These are phyloP conservation scores for Fremontodendron californicum DNA, from an alignment of 345 rosid genomes.

Conservation along the genomic window DNA sequence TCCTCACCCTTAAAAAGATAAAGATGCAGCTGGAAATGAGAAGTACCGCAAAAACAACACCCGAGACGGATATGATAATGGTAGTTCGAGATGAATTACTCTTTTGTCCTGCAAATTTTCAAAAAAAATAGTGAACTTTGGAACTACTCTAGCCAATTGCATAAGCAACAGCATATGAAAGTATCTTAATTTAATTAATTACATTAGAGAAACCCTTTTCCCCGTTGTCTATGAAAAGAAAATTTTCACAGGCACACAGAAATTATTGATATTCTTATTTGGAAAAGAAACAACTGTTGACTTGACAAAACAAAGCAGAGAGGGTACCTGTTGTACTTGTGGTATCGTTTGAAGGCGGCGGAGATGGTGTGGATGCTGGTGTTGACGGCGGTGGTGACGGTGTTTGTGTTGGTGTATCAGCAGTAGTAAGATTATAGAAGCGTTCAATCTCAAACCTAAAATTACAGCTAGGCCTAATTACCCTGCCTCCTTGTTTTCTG, in stretches of 20 bases:
- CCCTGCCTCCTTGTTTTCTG: conserved; percentile 21
- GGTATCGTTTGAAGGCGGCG: not conserved
- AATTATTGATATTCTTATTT: not conserved
- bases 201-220: not conserved
- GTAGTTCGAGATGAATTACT: conserved; percentile 7
- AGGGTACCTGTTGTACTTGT: not conserved
- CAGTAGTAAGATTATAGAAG: conserved; percentile 15
- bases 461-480: conserved; percentile 22
- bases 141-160: not conserved
- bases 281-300: not conserved
- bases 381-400: not conserved
- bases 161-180: not conserved
- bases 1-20: conserved; percentile 12
- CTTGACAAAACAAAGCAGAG: not conserved
- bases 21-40: not conserved
- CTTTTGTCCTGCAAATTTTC: conserved; percentile 13
- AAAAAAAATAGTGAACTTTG: not conserved
- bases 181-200: not conserved
- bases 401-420: not conserved
- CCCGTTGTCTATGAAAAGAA: not conserved
- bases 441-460: conserved; percentile 26
- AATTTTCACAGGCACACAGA: not conserved
- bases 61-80: not conserved
- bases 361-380: not conserved
- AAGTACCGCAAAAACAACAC: conserved; percentile 6